These are phyloP conservation scores for Chalciporus pseudorubinellus DNA, from an alignment of 768 basidiomycete species.

Conservation along the genomic window DNA sequence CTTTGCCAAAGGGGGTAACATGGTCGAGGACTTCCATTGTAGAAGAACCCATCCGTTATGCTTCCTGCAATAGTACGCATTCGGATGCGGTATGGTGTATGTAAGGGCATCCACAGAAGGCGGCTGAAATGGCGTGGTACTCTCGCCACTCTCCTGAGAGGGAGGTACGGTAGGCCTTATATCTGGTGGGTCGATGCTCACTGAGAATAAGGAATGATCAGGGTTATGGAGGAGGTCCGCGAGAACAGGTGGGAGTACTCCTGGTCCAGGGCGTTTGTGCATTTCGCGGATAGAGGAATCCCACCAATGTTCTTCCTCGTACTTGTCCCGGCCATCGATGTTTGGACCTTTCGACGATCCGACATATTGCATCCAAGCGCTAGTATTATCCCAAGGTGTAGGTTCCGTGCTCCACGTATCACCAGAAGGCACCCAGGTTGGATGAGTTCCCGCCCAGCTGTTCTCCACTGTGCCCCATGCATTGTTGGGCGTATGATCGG, in stretches of 20 bases:
- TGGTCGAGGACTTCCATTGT: conserved; percentile 61
- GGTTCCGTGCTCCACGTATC: conserved; percentile 21
- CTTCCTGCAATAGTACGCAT: conserved; percentile 78
- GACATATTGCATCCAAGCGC: conserved; percentile 23
- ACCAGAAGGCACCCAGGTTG: conserved; percentile 11
- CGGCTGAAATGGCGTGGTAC: conserved; percentile 19
- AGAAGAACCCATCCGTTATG: conserved; percentile 84
- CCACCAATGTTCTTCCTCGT: conserved; percentile 74
- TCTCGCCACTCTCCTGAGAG: conserved; percentile 19
- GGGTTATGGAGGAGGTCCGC: conserved; percentile 68
- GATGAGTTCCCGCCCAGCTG: conserved; percentile 15
- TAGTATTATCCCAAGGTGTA: conserved; percentile 26
- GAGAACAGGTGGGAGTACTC: conserved; percentile 66
- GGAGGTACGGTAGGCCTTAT: conserved; percentile 21
- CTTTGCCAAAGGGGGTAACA: conserved; percentile 57
- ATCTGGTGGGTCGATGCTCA: conserved; percentile 43
- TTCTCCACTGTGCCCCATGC: conserved; percentile 15
- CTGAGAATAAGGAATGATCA: conserved; percentile 67
- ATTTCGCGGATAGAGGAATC: conserved; percentile 46
- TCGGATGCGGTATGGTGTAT: conserved; percentile 74
- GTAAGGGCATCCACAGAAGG: conserved; percentile 64
- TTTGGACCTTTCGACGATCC: conserved; percentile 29
- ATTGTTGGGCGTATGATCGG: conserved; percentile 25
- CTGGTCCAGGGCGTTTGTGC: conserved; percentile 61
- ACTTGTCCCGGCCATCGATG: conserved; percentile 59